Evolutionary conservation across 257 asterid species (phyloP).

Genomic region (Pogostemon cablin): DNA sequence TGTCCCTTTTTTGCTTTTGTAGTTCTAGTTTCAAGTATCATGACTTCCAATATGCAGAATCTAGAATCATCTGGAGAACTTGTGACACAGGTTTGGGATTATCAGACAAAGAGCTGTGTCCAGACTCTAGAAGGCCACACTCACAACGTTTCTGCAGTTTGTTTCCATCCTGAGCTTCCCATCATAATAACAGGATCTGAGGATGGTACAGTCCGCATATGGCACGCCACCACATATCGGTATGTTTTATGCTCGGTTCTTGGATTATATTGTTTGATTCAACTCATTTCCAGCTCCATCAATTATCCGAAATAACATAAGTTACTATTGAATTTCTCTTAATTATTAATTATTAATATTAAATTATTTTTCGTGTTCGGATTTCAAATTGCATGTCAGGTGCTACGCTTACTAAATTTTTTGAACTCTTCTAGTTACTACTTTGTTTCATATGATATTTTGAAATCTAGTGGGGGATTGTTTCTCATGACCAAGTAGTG

Average conservation of each 20-base stretch:
- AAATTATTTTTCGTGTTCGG: not conserved
- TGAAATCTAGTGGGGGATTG: conserved; percentile 9
- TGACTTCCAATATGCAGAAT: conserved; percentile 21
- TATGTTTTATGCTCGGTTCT: conserved; percentile 34
- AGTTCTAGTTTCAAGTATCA: conserved; percentile 21
- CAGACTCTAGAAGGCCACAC: conserved; percentile 99
- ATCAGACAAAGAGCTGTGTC: conserved; percentile 96
- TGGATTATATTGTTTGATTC: conserved; percentile 11
- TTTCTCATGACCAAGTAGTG: conserved; percentile 8
- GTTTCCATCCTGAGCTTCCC: conserved; percentile 99
- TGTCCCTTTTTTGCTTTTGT: conserved; percentile 31
- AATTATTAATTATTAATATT: not conserved
- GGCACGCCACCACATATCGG: conserved; percentile 99
- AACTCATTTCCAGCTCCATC: conserved; percentile 1
- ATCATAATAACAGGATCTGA: conserved; percentile 96
- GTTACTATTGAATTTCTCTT: not conserved
- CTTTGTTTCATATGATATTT: conserved; percentile 1
- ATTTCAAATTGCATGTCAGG: not conserved
- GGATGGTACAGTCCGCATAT: conserved; percentile 99
- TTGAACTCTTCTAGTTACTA: not conserved
- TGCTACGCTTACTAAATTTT: not conserved
- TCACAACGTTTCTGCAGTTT: conserved; percentile 98
- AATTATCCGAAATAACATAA: conserved; percentile 20
- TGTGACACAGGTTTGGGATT: conserved; percentile 90
- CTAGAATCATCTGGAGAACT: conserved; percentile 29